phyloP scores from a whole-genome alignment of 371 early-diverging fungal species.

The Smittium culicis region DNA sequence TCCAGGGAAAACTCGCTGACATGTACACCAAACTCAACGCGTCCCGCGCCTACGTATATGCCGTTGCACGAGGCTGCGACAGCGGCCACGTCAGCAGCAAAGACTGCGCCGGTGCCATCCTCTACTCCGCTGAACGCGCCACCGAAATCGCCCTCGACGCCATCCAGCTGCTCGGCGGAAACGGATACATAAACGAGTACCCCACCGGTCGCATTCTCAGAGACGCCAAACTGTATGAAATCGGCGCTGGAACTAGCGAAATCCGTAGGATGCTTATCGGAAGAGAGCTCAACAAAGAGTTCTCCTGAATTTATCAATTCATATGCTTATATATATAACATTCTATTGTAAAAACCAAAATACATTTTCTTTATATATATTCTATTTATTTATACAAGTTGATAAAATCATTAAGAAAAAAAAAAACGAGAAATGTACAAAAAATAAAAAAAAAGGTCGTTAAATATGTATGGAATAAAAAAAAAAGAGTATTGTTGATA shows the following conservation, averaged over 20 bases:
- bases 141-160: slow-evolving; percentile 90
- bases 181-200: slow-evolving; percentile 92
- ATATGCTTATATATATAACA: background rate
- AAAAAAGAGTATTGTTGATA: no score
- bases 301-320: slow-evolving; percentile 10
- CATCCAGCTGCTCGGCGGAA: slow-evolving; percentile 89
- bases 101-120: slow-evolving; percentile 93
- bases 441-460: no score
- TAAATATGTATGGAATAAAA: no score
- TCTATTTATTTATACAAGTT: no score
- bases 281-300: slow-evolving; percentile 33
- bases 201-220: slow-evolving; percentile 84
- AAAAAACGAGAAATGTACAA: no score
- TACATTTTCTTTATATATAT: no score
- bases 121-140: slow-evolving; percentile 91
- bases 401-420: no score
- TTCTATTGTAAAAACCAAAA: no score
- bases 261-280: slow-evolving; percentile 95
- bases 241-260: slow-evolving; percentile 95
- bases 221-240: slow-evolving; percentile 95
- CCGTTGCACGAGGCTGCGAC: slow-evolving; percentile 82
- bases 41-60: slow-evolving; percentile 80
- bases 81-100: slow-evolving; percentile 45
- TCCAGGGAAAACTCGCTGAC: slow-evolving; percentile 92
- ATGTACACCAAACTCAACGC: slow-evolving; percentile 93